Conservation (phyloP, 352 stramenopile species). For the Aphanomyces astaci region DNA sequence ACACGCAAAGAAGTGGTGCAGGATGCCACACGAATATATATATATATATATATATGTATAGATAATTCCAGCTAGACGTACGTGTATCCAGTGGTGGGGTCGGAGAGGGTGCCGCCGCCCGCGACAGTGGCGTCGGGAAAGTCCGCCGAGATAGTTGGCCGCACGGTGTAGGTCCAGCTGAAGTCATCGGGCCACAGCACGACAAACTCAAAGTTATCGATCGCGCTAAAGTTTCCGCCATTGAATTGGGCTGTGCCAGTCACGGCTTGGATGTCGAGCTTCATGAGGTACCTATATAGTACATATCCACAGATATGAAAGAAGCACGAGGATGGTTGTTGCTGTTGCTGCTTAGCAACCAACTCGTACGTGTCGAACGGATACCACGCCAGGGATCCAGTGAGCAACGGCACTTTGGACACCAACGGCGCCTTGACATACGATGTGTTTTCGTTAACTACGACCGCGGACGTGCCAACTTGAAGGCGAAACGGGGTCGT, state of each 20-base stretch:
- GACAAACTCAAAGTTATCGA: background rate
- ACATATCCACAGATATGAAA: too few relatives aligned
- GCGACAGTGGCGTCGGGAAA: background rate
- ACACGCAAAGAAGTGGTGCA: too few relatives aligned
- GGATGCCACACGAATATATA: too few relatives aligned
- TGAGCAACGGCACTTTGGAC: background rate
- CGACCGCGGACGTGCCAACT: background rate
- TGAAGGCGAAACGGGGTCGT: background rate
- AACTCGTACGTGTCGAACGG: conserved; percentile 4
- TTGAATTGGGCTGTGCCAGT: background rate
- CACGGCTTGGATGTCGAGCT: conserved; percentile 14
- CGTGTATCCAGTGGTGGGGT: background rate
- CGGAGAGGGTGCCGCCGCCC: background rate
- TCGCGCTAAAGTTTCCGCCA: background rate
- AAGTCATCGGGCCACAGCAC: background rate
- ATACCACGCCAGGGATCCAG: conserved; percentile 1
- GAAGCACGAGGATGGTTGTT: too few relatives aligned
- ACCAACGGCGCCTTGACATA: conserved; percentile 1
- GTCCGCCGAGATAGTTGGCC: background rate
- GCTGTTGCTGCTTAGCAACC: too few relatives aligned
- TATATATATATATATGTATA: too few relatives aligned
- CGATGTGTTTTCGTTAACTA: background rate
- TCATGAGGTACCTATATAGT: background rate
- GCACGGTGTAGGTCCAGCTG: conserved; percentile 1
- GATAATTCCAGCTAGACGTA: too few relatives aligned